These are phyloP conservation scores for Trichoderma atroviride DNA, from an alignment of 2,329 filamentous ascomycete species.

Conservation along the genomic window DNA sequence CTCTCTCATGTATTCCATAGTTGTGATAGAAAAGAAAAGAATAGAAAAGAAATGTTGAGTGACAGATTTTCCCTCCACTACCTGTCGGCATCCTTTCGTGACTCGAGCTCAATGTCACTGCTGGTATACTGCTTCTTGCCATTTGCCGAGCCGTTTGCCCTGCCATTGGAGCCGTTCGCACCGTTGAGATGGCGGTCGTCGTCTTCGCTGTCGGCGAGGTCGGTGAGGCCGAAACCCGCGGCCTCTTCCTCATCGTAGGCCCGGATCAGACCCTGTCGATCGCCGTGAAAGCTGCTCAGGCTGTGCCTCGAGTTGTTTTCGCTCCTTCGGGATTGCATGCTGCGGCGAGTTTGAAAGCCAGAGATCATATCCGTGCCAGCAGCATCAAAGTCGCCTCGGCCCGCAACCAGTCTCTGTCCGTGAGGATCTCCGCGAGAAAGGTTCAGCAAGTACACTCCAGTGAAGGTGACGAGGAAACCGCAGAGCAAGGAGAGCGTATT, in stretches of 20 bases:
- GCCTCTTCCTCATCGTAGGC: conserved; percentile 85
- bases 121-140: conserved; percentile 46
- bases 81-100: conserved; percentile 47
- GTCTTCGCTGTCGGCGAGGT: conserved; percentile 75
- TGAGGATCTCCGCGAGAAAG: conserved; percentile 91
- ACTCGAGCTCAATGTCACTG: conserved; percentile 55
- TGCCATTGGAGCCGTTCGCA: conserved; percentile 40
- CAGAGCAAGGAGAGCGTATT: conserved; percentile 91
- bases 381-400: conserved; percentile 68
- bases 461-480: conserved; percentile 93
- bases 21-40: conserved; percentile 6
- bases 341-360: conserved; percentile 84
- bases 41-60: not conserved
- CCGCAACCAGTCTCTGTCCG: conserved; percentile 67
- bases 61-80: conserved; percentile 27
- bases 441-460: conserved; percentile 93
- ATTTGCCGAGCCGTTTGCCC: conserved; percentile 46
- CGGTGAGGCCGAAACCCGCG: conserved; percentile 72
- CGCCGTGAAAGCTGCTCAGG: conserved; percentile 65
- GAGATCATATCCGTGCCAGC: conserved; percentile 91
- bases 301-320: conserved; percentile 66
- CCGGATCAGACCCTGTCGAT: conserved; percentile 81
- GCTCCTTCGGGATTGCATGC: conserved; percentile 87
- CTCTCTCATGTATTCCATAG: conserved; percentile 11
- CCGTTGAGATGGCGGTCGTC: conserved; percentile 43